Evolutionary conservation across 2,329 filamentous ascomycete genomes (phyloP).

Genomic region (Byssothecium circinans): DNA sequence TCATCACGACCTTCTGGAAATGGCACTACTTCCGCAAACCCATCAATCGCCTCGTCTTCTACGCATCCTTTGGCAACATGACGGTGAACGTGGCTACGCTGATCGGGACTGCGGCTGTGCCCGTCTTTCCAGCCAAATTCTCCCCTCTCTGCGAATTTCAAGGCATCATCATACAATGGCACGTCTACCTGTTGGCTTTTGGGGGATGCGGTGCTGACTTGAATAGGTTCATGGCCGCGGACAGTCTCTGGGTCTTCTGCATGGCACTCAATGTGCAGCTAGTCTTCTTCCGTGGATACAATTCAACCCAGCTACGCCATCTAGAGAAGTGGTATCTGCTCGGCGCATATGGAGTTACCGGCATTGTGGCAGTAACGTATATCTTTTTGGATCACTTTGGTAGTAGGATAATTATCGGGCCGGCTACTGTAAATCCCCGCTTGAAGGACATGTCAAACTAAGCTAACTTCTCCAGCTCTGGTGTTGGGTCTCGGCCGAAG

Average conservation of each 20-base stretch:
- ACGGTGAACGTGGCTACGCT: constrained; percentile 75
- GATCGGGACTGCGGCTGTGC: constrained; percentile 66
- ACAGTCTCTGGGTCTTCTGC: constrained; percentile 72
- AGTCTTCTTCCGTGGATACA: constrained; percentile 76
- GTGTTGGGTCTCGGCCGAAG: constrained; percentile 74
- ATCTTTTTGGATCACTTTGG: constrained; percentile 62
- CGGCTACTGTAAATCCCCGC: constrained; percentile 59
- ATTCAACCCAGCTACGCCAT: constrained; percentile 62
- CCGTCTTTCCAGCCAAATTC: constrained; percentile 27
- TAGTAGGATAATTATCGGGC: constrained; percentile 67
- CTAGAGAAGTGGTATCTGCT: constrained; percentile 73
- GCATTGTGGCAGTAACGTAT: constrained; percentile 68
- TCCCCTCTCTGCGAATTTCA: constrained; percentile 73
- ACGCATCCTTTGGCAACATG: constrained; percentile 79
- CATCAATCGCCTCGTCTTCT: constrained; percentile 85
- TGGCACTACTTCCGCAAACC: constrained; percentile 76
- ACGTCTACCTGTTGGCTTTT: constrained; percentile 35
- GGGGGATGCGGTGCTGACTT: constrained; percentile 16
- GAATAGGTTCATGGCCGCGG: constrained; percentile 73
- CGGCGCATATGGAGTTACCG: constrained; percentile 72
- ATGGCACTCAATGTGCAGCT: constrained; percentile 86
- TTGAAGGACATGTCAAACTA: neutral
- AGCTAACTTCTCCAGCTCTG: constrained; percentile 57
- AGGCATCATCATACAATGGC: constrained; percentile 82
- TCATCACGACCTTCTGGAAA: constrained; percentile 69